Base-by-base conservation (phyloP, 805 yeast species). In the Cyberlindnera lachancei region DNA sequence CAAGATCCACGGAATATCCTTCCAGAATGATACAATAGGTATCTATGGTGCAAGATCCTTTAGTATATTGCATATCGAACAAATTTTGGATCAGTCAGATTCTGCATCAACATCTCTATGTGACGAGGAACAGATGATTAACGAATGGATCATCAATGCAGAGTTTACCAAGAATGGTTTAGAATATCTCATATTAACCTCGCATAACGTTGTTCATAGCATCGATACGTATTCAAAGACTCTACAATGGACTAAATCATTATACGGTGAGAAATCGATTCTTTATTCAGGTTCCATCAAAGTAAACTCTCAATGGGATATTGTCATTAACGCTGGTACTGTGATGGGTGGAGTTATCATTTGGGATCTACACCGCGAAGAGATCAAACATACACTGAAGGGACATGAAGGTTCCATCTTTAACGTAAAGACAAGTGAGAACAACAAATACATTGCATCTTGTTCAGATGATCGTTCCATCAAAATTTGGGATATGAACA, bases 381-480 rank as follows among this genome's bases (percentile, higher is more conserved):
- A 60, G 19, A 59, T 79, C 7, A 16, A 73, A 3, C 74, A 76
- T 44, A 68, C 67, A 23, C 61, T 90, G 31, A 68, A 69, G 0
- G 81, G 79, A 1, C 98, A 92, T 58, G 87, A 80, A 53, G 98
- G 98, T 3, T 83, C 96, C 0, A 87, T 90, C 18, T 90, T 92
- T 56, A 83, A 81, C 18, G 87, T 87, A 5, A 66, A 67, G 13
- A 63, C 81, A 21, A 81, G 84, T 37, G 40, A 52, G 0, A 61
- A 67, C 32, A 84, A 80, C 5, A 52, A 60, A 27, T 65, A 59
- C 35, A 58, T 85, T 7, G 75, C 79, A 2, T 77, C 90, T 30
- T 92, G 98, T 53, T 90, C 97, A 0, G 97, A 92, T 55, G 98
- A 90, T 52, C 67, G 98, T 40, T 83, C 96, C 0, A 75, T 92